Conservation (phyloP, 768 basidiomycete species). For the Mycena rosella region DNA sequence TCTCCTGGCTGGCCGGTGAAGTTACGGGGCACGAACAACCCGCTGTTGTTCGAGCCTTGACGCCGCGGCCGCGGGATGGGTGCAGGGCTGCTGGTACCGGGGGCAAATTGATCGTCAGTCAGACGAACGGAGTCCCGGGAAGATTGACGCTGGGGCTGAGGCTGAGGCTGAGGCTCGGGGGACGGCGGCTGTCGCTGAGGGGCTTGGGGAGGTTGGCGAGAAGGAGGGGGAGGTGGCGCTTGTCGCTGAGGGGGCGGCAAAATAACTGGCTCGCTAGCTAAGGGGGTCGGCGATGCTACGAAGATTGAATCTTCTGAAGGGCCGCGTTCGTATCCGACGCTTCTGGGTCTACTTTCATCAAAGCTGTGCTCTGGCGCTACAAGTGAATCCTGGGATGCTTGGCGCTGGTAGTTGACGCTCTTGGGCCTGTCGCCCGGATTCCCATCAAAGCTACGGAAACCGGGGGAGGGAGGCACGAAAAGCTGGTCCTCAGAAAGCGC, state of each 20-base stretch:
- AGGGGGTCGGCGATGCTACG: constrained; percentile 16
- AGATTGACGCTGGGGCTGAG: constrained; percentile 10
- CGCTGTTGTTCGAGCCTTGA: constrained; percentile 30
- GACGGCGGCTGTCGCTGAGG: constrained; percentile 25
- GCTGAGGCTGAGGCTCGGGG: constrained; percentile 20
- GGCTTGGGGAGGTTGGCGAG: constrained; percentile 15
- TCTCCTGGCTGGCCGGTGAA: constrained; percentile 42
- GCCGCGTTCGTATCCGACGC: constrained; percentile 28
- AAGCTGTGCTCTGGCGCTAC: constrained; percentile 33
- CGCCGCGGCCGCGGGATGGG: constrained; percentile 33
- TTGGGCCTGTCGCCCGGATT: constrained; percentile 33
- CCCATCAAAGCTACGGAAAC: constrained; percentile 62
- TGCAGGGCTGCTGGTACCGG: constrained; percentile 23
- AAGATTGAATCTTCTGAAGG: constrained; percentile 32
- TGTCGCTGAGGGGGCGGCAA: constrained; percentile 34
- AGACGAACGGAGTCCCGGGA: constrained; percentile 30
- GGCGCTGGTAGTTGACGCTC: constrained; percentile 32
- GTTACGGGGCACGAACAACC: constrained; percentile 33
- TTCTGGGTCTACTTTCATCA: constrained; percentile 31
- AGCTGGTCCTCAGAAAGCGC: constrained; percentile 60
- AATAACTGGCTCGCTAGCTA: constrained; percentile 11
- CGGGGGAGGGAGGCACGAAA: constrained; percentile 69
- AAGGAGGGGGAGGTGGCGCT: constrained; percentile 30
- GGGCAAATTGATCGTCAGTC: constrained; percentile 32
- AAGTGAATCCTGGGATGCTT: constrained; percentile 34